A percentile compares a stretch with the other conserved stretches of the same genome.
phyloP scores from a whole-genome alignment of 2,329 filamentous ascomycete species.

The Ceratocystis papillata region DNA sequence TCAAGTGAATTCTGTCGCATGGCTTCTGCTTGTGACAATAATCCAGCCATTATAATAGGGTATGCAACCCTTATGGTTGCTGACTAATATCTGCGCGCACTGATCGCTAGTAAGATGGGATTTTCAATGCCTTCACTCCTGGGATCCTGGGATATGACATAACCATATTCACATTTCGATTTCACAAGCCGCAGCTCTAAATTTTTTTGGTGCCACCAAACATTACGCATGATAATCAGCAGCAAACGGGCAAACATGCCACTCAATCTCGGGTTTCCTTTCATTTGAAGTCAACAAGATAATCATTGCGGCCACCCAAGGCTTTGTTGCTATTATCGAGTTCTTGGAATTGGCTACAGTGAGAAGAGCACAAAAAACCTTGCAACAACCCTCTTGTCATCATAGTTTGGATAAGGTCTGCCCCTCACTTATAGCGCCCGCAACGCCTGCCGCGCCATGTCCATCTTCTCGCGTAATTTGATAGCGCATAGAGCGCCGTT shows the following conservation, averaged over 20 bases:
- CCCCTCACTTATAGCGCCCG: not conserved
- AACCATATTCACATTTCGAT: not conserved
- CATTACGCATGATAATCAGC: not conserved
- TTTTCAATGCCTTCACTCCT: not conserved
- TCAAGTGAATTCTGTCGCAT: too few relatives aligned
- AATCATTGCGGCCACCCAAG: not conserved
- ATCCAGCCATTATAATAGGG: too few relatives aligned
- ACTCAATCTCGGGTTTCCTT: not conserved
- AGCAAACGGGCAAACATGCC: not conserved
- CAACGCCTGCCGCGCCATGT: not conserved
- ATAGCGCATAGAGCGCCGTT: conserved; percentile 1
- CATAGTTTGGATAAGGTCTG: not conserved
- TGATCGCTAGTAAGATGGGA: not conserved
- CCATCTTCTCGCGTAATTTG: not conserved
- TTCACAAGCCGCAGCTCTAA: not conserved
- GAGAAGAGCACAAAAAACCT: conserved; percentile 3
- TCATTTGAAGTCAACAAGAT: not conserved
- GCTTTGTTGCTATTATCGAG: not conserved
- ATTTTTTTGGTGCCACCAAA: not conserved
- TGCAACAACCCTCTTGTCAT: not conserved
- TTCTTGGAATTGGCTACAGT: not conserved
- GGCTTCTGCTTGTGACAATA: too few relatives aligned
- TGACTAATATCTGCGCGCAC: not conserved
- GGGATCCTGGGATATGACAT: not conserved
- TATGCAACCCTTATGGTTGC: too few relatives aligned